Base-by-base conservation (phyloP, 2,329 filamentous ascomycete species). In the Trichoderma sp. region DNA sequence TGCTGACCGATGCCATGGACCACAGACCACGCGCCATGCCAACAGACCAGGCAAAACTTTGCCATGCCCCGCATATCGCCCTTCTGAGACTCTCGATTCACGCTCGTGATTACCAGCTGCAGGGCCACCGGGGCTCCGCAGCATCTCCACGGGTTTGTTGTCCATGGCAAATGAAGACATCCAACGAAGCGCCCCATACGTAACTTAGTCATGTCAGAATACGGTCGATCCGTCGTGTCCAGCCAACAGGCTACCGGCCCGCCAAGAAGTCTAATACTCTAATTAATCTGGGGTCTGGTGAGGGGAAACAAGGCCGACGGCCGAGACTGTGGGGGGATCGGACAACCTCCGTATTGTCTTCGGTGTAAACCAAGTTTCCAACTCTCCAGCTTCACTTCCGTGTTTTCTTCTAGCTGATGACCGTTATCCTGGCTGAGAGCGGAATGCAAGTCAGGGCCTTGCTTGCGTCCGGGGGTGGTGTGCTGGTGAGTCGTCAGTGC, bases 241-340 rank as follows among this genome's bases (percentile, higher is more conserved):
- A 65, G 63, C 27, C 52, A 35, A 13, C 39, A 57, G 35, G 19
- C 13, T 35, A n/a, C 35, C 63, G 52, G 52, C 35, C 60, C 52
- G 63, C 63, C 63, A 65, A 65, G 63, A 54, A 65, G 52, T 56
- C 13, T 65, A 65, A 52, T 35, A 25, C 37, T 57, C 52, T 65
- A 65, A 19, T 57, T 27, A 48, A 57, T 65, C 37, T 22, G 63
- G 63, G 63, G 63, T 35, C 4, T 27, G 37, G 35, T 54, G 50
- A 57, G 63, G 63, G 61, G 60, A 45, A 56, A 32, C n/a, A 27
- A 25, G 32, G n/a, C 37, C 45, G 59, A n/a, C 13, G 12, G 6
- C 13, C n/a, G 32, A 56, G 63, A 64, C 22, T 32, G 61, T 32
- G 60, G 61, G 61, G 61, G 59, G 34, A n/a, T 57, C 63, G 63